Base-by-base conservation (phyloP, 1,139 yeast genomes). In the Pichia sp. region DNA sequence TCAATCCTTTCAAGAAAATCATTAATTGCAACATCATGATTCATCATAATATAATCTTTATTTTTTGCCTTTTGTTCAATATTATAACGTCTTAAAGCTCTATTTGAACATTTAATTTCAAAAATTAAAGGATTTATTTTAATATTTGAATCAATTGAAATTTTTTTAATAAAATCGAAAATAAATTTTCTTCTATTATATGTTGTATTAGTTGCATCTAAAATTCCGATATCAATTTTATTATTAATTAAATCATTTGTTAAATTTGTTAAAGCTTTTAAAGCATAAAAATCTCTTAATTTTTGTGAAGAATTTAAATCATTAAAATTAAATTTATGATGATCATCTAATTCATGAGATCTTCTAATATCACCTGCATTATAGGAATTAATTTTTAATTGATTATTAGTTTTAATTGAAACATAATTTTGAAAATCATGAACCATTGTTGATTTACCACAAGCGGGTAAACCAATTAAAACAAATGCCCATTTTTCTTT, bases 151-250 rank as follows among this genome's bases (percentile, higher is more conserved):
- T 39, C 27, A 10, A 40, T 29, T 2, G 57, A 51, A 11, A 47
- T 51, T 27, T 46, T 27, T 7, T 49, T 38, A 9, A 60, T 49
- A 30, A 42, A 45, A 10, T 53, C 40, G 22, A 61, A 52, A 25
- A 60, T 56, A 3, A 49, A 37, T 20, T 42, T 37, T 38, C 64
- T 46, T 57, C 92, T 70, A 20, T 67, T 70, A 10, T 57, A 55
- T 2, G 85, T 79, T 1, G 86, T 75, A 58, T 82, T 81, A 8
- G 90, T 82, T 33, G 90, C 90, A 61, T 82, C 90, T 50, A 60
- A 52, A 8, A 60, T 49, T n/a, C 86, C 89, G 40, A 82, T 72
- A 56, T 78, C 79, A 36, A 77, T 68, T 30, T 58, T 54, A 48
- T 73, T 70, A 25, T 59, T 55, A 32, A 66, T 57, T 40, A 82